phyloP scores from a whole-genome alignment of 306 rosid genomes.

The Trichosanthes truncata region DNA sequence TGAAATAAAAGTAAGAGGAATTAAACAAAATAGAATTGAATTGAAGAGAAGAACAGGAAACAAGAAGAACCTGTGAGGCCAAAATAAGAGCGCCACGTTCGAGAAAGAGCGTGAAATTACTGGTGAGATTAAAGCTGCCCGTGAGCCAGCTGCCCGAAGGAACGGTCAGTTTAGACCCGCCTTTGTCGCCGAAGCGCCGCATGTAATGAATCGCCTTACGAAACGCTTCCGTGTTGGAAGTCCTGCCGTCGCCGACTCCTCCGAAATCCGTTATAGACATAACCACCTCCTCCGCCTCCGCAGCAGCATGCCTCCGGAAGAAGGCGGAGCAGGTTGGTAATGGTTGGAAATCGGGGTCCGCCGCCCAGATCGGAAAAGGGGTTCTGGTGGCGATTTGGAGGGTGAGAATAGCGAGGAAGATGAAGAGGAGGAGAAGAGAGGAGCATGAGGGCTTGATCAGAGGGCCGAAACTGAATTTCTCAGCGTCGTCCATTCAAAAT shows the following conservation, averaged over 20 bases:
- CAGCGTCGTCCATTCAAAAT: constrained; percentile 41
- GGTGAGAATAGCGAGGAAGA: constrained; percentile 35
- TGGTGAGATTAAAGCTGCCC: constrained; percentile 83
- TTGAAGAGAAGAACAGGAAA: neutral
- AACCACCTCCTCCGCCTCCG: constrained; percentile 4
- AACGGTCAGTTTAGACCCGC: constrained; percentile 74
- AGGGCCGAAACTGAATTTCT: constrained; percentile 14
- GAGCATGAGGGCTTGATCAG: constrained; percentile 31
- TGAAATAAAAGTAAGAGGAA: neutral
- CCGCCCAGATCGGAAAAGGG: constrained; percentile 25
- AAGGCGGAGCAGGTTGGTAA: constrained; percentile 32
- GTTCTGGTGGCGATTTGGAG: constrained; percentile 35
- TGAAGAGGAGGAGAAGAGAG: constrained; percentile 32
- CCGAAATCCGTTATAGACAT: constrained; percentile 70
- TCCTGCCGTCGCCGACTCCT: constrained; percentile 68
- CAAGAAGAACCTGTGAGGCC: constrained; percentile 55
- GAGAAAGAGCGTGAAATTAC: constrained; percentile 83
- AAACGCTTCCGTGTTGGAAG: constrained; percentile 68
- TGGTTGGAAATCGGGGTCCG: neutral
- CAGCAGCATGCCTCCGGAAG: constrained; percentile 11
- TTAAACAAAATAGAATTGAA: no score
- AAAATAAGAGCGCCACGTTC: constrained; percentile 53
- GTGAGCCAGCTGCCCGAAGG: constrained; percentile 74
- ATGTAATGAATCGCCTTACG: constrained; percentile 46
- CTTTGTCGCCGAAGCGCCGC: constrained; percentile 38